Evolutionary conservation across 495 filamentous ascomycete genomes (phyloP), one percentile per base, ranked within the genome.

Genomic region (Trichoderma gamsii): DNA sequence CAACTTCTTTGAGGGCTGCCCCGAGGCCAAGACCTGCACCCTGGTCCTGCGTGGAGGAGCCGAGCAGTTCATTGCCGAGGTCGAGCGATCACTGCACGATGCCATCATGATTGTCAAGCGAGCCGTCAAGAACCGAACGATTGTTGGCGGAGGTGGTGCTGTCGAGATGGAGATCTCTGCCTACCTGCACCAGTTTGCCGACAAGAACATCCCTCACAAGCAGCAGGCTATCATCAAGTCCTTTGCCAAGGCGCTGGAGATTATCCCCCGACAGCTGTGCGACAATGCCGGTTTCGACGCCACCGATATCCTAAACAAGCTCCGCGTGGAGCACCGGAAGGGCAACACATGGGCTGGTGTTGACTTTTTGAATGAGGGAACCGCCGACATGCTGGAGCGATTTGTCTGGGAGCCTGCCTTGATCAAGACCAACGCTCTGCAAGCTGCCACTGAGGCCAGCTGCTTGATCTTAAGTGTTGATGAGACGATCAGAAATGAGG

Each of bases 21-120:
- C 95, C 38, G 87, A 84, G 71, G 95, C 95, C 69, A 96, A 96
- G 84, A 99, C 95, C 6, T 99, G 95, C 84, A 99, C 95, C 6
- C 85, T 99, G 7, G 88, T 98, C 25, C 88, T 99, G 69, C 90
- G 95, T 76, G 95, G 95, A 72, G 95, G 95, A 65, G 95, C 95
- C 35, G 95, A 98, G 83, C 95, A 99, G 77, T 98, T 99, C 83
- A 98, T 99, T 73, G 95, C 95, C 52, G 95, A 99, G 77, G 94
- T 97, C 0, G 95, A 99, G 83, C 89, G 95, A 51, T 96, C 91
- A 76, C 84, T 99, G 68, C 95, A 99, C 79, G 95, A 99, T 76
- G 95, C 94, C 52, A 97, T 99, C 81, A 99, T 99, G 95, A 95
- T 99, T 71, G 95, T 99, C 71, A 97, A 97, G 84, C 92, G 96